Percentiles rank a stretch among this genome's conserved stretches.
These are phyloP conservation scores for Populus alba DNA, from an alignment of 345 rosid species.

Conservation along the genomic window DNA sequence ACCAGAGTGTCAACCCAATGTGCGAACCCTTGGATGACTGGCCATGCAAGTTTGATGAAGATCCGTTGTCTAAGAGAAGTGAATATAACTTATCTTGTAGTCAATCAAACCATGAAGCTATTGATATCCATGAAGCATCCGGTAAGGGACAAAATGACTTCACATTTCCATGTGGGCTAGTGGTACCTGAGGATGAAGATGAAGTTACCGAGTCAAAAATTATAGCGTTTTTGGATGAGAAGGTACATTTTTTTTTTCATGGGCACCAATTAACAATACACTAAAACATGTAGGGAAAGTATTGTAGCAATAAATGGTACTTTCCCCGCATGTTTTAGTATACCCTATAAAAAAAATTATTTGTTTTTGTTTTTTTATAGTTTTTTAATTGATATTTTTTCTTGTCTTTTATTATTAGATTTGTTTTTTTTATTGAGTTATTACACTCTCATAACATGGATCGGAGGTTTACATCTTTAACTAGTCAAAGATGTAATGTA, in stretches of 20 bases:
- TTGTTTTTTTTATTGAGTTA: too few species aligned
- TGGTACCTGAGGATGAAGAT: slow-evolving; percentile 26
- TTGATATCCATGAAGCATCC: slow-evolving; percentile 32
- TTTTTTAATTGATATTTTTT: too few species aligned
- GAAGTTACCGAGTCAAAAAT: slow-evolving; percentile 37
- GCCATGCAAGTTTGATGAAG: slow-evolving; percentile 59
- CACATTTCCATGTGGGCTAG: slow-evolving; percentile 42
- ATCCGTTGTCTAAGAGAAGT: slow-evolving; percentile 39
- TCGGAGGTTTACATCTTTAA: background rate
- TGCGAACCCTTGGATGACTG: slow-evolving; percentile 73
- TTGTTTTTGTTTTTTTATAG: too few species aligned
- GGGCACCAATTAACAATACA: too few species aligned
- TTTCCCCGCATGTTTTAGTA: too few species aligned
- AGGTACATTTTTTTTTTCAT: slow-evolving; percentile 22
- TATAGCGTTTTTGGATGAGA: slow-evolving; percentile 34
- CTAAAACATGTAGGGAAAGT: too few species aligned
- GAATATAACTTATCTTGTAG: slow-evolving; percentile 35
- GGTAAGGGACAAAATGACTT: slow-evolving; percentile 45
- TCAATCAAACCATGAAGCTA: slow-evolving; percentile 27
- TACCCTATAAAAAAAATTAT: too few species aligned
- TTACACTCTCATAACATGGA: too few species aligned
- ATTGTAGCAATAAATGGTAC: too few species aligned
- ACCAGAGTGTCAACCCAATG: slow-evolving; percentile 86
- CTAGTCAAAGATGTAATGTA: background rate
- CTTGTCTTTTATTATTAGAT: too few species aligned